phyloP scores from a whole-genome alignment of 176 grass and related monocot species.

The Themeda triandra region DNA sequence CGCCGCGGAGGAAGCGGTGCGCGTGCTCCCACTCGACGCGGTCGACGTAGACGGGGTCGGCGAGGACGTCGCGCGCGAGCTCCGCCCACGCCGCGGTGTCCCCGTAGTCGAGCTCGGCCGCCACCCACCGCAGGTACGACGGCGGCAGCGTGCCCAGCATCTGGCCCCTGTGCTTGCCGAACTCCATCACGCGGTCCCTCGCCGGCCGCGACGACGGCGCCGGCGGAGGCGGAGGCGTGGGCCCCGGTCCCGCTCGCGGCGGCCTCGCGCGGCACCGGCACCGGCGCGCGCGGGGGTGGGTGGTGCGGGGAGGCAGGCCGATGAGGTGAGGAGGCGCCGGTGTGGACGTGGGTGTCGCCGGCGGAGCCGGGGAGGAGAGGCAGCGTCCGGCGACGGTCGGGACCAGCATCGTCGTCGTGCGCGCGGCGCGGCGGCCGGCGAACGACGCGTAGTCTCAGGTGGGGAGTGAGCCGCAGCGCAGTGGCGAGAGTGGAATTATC shows the following conservation, averaged over 20 bases:
- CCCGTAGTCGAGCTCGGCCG: conserved; percentile 47
- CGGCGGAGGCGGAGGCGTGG: not conserved
- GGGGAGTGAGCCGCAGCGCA: not conserved
- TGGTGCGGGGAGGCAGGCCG: not conserved
- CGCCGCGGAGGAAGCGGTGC: conserved; percentile 54
- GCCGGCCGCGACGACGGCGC: conserved; percentile 28
- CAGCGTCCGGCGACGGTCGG: not conserved
- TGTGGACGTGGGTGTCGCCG: not conserved
- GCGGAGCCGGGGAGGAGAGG: not conserved
- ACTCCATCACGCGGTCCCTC: conserved; percentile 50
- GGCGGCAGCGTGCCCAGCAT: conserved; percentile 66
- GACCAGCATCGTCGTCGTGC: conserved; percentile 22
- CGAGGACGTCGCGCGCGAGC: conserved; percentile 50
- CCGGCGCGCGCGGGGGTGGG: not conserved
- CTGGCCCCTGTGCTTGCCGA: conserved; percentile 55
- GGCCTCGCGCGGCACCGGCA: not conserved
- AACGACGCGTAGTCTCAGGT: not conserved
- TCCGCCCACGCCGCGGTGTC: conserved; percentile 39
- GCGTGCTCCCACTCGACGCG: conserved; percentile 66
- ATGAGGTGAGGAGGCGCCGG: not conserved
- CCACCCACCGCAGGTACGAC: conserved; percentile 53
- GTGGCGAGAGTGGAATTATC: conserved; percentile 14
- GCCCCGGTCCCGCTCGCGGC: not conserved
- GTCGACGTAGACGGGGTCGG: conserved; percentile 47
- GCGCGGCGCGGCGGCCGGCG: not conserved